These are phyloP conservation scores for Carex kokanica DNA, from an alignment of 176 grass and related monocot species.

Conservation along the genomic window DNA sequence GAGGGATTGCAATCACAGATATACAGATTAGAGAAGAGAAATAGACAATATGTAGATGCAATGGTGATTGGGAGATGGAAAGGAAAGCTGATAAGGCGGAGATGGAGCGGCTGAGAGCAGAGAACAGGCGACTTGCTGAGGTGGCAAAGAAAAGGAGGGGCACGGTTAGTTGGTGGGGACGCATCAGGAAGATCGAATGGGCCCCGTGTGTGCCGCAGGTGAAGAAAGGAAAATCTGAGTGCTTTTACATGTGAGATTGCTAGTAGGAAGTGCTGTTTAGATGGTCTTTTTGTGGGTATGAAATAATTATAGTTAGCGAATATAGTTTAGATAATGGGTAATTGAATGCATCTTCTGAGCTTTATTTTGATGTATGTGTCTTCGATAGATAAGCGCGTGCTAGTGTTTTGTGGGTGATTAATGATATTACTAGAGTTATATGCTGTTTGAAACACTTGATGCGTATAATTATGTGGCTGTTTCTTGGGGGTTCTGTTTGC, in stretches of 20 bases:
- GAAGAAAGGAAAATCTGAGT: constrained; percentile 45
- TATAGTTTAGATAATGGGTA: constrained; percentile 18
- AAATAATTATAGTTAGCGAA: constrained; percentile 9
- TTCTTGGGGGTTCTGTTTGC: not conserved
- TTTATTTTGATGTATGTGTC: not conserved
- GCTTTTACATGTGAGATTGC: constrained; percentile 44
- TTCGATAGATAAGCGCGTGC: not conserved
- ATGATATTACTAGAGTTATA: not conserved
- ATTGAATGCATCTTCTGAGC: not conserved
- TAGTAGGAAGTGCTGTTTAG: not conserved
- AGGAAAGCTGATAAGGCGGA: constrained; percentile 24
- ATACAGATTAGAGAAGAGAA: constrained; percentile 70
- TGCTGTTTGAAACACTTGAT: not conserved
- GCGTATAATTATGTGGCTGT: not conserved
- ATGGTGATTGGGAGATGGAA: constrained; percentile 49
- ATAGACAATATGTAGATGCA: constrained; percentile 65
- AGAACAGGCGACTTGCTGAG: constrained; percentile 44
- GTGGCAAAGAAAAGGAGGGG: constrained; percentile 4
- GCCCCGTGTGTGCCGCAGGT: constrained; percentile 36
- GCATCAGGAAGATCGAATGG: constrained; percentile 54
- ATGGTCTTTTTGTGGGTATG: not conserved
- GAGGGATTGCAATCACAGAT: constrained; percentile 82
- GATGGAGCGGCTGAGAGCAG: constrained; percentile 47
- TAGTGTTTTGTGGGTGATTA: constrained; percentile 21
- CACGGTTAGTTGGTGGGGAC: constrained; percentile 42